Evolutionary conservation across 2,329 filamentous ascomycete genomes (phyloP).

Genomic region (Scedosporium boydii): DNA sequence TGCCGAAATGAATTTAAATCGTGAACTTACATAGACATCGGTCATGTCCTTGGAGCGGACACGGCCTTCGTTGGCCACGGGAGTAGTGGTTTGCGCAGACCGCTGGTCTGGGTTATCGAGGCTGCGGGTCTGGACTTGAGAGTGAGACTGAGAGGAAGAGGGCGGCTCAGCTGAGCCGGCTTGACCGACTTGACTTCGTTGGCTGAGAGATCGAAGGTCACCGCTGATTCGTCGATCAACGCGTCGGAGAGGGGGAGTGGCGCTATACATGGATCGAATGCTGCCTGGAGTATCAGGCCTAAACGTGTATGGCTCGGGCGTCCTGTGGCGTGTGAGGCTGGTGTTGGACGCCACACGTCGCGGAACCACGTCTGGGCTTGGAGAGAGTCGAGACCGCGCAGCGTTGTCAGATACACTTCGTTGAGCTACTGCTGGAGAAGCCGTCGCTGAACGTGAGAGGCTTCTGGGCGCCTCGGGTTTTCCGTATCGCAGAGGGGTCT

Average conservation of each 20-base stretch:
- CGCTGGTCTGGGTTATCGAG: slow-evolving; percentile 10
- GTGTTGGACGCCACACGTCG: slow-evolving; percentile 44
- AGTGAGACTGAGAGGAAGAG: slow-evolving; percentile 8
- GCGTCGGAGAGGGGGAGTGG: slow-evolving; percentile 62
- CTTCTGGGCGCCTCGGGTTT: slow-evolving; percentile 19
- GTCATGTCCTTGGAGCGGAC: slow-evolving; percentile 77
- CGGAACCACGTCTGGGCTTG: slow-evolving; percentile 13
- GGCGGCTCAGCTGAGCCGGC: background rate
- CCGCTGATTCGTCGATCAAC: slow-evolving; percentile 60
- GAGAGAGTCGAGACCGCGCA: slow-evolving; percentile 8
- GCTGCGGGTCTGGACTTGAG: slow-evolving; percentile 4
- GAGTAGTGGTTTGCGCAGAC: slow-evolving; percentile 36
- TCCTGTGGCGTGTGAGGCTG: slow-evolving; percentile 39
- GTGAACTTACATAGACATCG: slow-evolving; percentile 79
- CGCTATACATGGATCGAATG: slow-evolving; percentile 33
- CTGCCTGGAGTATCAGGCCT: slow-evolving; percentile 56
- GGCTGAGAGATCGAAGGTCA: slow-evolving; percentile 55
- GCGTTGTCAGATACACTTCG: slow-evolving; percentile 30
- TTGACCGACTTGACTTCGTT: slow-evolving; percentile 29
- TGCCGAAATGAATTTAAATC: slow-evolving; percentile 2
- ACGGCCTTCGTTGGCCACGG: slow-evolving; percentile 80
- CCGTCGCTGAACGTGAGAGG: background rate
- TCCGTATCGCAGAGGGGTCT: slow-evolving; percentile 1
- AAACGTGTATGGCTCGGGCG: slow-evolving; percentile 43
- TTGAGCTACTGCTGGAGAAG: slow-evolving; percentile 7